Conservation (phyloP, 768 basidiomycete species). For the Boletus rubescentipes region DNA sequence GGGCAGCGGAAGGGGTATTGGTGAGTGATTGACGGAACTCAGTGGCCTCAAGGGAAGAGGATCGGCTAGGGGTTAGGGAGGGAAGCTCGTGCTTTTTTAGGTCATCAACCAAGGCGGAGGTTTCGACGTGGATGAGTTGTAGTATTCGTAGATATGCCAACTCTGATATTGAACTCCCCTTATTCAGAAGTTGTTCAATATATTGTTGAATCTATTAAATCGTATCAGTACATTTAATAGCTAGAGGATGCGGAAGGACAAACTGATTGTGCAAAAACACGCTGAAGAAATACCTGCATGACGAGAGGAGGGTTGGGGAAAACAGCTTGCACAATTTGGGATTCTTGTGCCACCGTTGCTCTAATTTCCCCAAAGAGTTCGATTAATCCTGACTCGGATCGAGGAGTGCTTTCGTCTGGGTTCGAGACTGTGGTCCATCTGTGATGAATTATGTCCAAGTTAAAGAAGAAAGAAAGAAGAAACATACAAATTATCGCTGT, state of each 20-base stretch:
- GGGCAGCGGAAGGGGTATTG: constrained; percentile 40
- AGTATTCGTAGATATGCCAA: constrained; percentile 89
- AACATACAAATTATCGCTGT: constrained; percentile 58
- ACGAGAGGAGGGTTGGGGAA: constrained; percentile 96
- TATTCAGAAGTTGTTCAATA: constrained; percentile 83
- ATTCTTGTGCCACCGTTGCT: constrained; percentile 89
- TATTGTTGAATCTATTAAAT: constrained; percentile 87
- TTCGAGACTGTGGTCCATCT: constrained; percentile 86
- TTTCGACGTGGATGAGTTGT: constrained; percentile 81
- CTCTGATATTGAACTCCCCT: constrained; percentile 74
- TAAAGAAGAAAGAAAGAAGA: constrained; percentile 17
- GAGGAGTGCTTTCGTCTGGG: constrained; percentile 75
- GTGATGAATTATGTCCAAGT: constrained; percentile 1
- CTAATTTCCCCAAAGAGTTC: constrained; percentile 87
- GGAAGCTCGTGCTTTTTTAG: constrained; percentile 89
- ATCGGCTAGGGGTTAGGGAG: constrained; percentile 54
- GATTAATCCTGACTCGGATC: constrained; percentile 72
- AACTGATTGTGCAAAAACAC: constrained; percentile 97
- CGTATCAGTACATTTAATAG: constrained; percentile 4
- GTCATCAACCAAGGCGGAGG: constrained; percentile 81
- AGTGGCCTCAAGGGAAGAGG: constrained; percentile 55
- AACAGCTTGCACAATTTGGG: constrained; percentile 97
- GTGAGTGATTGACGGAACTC: constrained; percentile 60
- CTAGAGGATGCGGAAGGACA: constrained; percentile 28
- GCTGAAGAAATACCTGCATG: constrained; percentile 96